phyloP scores from a whole-genome alignment of 2,329 filamentous ascomycete genomes.

The Ceratocystis albifundus region DNA sequence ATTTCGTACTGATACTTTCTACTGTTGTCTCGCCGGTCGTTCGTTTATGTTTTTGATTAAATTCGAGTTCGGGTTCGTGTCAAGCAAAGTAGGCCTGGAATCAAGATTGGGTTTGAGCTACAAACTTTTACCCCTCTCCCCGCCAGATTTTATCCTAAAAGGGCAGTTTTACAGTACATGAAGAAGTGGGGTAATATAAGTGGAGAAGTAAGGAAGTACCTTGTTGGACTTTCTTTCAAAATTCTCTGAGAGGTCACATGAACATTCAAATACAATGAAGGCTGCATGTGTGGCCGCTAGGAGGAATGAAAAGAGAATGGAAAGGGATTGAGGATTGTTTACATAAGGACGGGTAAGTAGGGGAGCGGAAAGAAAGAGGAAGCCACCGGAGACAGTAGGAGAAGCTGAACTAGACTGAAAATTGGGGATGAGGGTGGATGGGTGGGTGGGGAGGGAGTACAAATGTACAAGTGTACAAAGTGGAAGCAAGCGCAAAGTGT shows the following conservation, averaged over 20 bases:
- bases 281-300: neutral
- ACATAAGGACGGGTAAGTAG: neutral
- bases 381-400: neutral
- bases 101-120: too few species aligned
- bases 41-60: too few species aligned
- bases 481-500: neutral
- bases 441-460: neutral
- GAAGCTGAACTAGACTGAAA: neutral
- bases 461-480: too few species aligned
- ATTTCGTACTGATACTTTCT: too few species aligned
- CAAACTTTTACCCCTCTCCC: too few species aligned
- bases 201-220: neutral
- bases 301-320: conserved; percentile 26
- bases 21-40: too few species aligned
- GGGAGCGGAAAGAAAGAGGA: neutral
- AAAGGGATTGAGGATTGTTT: conserved; percentile 22
- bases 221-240: neutral
- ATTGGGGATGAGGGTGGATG: too few species aligned
- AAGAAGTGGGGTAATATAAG: neutral
- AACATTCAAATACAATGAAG: neutral
- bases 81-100: too few species aligned
- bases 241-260: conserved; percentile 9
- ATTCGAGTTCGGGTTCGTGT: too few species aligned
- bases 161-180: neutral
- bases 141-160: neutral